Evolutionary conservation across 2,329 filamentous ascomycete genomes (phyloP).

Genomic region (Colletotrichum endophyticum): DNA sequence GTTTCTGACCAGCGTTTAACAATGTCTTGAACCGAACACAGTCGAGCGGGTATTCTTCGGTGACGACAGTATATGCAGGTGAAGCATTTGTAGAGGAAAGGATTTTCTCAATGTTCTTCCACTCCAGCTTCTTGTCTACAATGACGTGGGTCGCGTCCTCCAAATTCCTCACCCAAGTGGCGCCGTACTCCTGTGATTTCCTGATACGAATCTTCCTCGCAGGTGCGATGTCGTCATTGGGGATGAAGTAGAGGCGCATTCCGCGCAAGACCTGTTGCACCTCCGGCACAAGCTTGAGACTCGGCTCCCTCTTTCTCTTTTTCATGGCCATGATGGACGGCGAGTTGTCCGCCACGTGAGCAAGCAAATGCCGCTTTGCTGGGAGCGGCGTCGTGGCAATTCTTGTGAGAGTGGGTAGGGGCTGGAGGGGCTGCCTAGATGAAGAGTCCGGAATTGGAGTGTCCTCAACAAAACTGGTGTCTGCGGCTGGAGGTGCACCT

Average conservation of each 20-base stretch:
- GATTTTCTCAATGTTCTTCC: constrained; percentile 64
- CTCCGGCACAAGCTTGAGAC: constrained; percentile 53
- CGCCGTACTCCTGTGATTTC: constrained; percentile 78
- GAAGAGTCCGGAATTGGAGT: constrained; percentile 32
- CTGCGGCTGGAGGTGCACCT: background rate
- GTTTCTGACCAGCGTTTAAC: constrained; percentile 61
- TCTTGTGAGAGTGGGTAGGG: background rate
- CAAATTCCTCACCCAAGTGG: constrained; percentile 68
- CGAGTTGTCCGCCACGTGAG: constrained; percentile 1
- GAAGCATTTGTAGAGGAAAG: constrained; percentile 43
- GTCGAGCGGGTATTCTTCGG: constrained; percentile 71
- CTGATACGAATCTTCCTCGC: constrained; percentile 73
- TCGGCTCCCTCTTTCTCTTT: constrained; percentile 51
- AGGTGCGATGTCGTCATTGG: constrained; percentile 75
- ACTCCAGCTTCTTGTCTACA: constrained; percentile 72
- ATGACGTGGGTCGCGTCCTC: constrained; percentile 76
- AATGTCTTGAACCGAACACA: constrained; percentile 65
- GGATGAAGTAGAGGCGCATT: constrained; percentile 78
- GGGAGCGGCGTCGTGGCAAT: constrained; percentile 36
- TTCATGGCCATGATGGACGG: constrained; percentile 29
- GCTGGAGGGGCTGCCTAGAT: constrained; percentile 16
- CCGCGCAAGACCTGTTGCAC: constrained; percentile 62
- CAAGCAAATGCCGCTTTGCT: constrained; percentile 13
- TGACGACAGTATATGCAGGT: constrained; percentile 58
- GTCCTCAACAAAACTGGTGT: constrained; percentile 32